Percentiles rank a stretch among this genome's conserved stretches.
These are phyloP conservation scores for Yamadazyma diddensiae DNA, from an alignment of 1,139 yeast species.

Conservation along the genomic window DNA sequence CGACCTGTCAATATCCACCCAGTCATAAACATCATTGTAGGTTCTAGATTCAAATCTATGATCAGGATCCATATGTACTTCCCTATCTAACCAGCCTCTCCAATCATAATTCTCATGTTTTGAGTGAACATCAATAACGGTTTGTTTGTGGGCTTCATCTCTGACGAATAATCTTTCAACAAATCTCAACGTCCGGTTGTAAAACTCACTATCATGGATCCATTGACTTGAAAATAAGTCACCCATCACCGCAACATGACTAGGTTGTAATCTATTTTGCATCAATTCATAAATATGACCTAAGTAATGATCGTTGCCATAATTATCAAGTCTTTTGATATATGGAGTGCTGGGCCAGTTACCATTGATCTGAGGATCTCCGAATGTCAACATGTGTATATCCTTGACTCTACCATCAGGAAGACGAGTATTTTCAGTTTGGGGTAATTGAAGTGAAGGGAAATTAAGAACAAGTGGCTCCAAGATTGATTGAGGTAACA, in stretches of 20 bases:
- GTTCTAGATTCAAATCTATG: conserved; percentile 49
- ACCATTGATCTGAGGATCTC: conserved; percentile 97
- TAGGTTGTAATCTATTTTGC: conserved; percentile 62
- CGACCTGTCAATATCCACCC: conserved; percentile 46
- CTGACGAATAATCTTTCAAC: conserved; percentile 62
- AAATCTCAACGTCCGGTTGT: conserved; percentile 70
- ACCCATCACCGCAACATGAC: conserved; percentile 86
- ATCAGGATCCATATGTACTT: conserved; percentile 35
- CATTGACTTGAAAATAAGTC: conserved; percentile 95
- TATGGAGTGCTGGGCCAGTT: conserved; percentile 71
- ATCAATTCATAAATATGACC: conserved; percentile 77
- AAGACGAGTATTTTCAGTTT: conserved; percentile 8
- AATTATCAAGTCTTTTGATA: conserved; percentile 74
- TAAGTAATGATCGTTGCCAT: conserved; percentile 82
- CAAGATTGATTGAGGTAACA: conserved; percentile 20
- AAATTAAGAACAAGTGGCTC: conserved; percentile 29
- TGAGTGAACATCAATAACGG: conserved; percentile 44
- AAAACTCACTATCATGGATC: conserved; percentile 86
- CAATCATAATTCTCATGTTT: conserved; percentile 56
- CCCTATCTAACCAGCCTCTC: conserved; percentile 43
- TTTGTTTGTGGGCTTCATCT: conserved; percentile 46
- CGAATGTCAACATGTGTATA: conserved; percentile 72
- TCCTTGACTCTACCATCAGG: conserved; percentile 31
- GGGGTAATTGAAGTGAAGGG: conserved; percentile 23
- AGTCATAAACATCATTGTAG: conserved; percentile 60